Conservation (phyloP, 73 alveolate species). For the Effrenium voratum region DNA sequence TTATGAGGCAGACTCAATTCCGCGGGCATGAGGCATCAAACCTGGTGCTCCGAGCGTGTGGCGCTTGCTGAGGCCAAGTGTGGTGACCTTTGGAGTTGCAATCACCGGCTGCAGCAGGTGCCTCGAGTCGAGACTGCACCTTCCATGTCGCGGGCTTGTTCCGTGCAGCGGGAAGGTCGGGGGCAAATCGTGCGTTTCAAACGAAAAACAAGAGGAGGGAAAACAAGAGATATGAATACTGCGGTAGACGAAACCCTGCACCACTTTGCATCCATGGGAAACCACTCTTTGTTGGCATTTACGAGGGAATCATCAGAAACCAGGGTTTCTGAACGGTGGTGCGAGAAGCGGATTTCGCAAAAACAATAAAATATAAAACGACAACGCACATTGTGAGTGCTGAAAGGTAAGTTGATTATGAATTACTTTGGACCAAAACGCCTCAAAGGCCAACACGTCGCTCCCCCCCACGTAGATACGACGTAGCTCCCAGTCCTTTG, state of each 20-base stretch:
- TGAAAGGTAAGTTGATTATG: not conserved
- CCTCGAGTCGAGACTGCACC: not conserved
- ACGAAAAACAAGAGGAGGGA: too few relatives aligned
- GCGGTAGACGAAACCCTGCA: not conserved
- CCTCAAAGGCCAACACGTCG: too few relatives aligned
- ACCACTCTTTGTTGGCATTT: too few relatives aligned
- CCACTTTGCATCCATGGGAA: not conserved
- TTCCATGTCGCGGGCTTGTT: not conserved
- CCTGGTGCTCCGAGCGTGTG: too few relatives aligned
- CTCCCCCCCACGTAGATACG: not conserved
- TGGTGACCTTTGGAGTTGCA: constrained; percentile 44
- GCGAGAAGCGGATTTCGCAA: too few relatives aligned
- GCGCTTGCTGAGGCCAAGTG: constrained; percentile 17
- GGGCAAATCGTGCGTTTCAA: too few relatives aligned
- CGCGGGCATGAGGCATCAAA: too few relatives aligned
- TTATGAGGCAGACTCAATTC: too few relatives aligned
- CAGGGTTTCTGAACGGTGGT: too few relatives aligned
- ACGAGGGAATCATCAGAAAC: too few relatives aligned
- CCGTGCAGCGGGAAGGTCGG: not conserved
- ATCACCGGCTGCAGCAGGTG: constrained; percentile 31
- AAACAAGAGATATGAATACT: not conserved
- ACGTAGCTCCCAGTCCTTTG: not conserved
- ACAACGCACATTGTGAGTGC: too few relatives aligned
- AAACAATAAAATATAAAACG: too few relatives aligned
- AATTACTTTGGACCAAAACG: not conserved